Percentiles rank a stretch among this genome's conserved stretches.
These are phyloP conservation scores for Aspergillus cavernicola DNA, from an alignment of 495 filamentous ascomycete species.

Conservation along the genomic window DNA sequence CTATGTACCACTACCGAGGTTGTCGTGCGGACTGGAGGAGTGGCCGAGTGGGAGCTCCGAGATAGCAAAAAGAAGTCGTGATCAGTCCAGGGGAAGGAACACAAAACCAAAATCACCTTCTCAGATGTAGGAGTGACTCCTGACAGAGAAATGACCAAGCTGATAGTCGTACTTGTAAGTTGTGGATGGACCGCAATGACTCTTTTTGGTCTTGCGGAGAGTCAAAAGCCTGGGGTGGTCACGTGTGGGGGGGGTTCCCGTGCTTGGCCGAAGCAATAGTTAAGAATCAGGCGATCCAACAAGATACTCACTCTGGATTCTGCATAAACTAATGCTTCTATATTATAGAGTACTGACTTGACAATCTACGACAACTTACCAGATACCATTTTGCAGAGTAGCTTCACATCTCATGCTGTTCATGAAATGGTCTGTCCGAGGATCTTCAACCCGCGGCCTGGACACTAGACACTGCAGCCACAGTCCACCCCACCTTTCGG, in stretches of 20 bases:
- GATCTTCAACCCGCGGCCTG: conserved; percentile 10
- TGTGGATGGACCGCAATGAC: conserved; percentile 5
- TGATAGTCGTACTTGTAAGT: neutral
- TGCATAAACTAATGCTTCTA: too few species aligned
- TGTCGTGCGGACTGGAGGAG: neutral
- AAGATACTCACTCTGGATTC: neutral
- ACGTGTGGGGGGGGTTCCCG: conserved; percentile 28
- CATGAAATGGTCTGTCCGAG: conserved; percentile 4
- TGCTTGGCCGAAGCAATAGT: conserved; percentile 20
- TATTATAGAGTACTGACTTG: too few species aligned
- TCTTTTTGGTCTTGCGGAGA: conserved; percentile 19
- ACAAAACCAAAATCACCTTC: neutral
- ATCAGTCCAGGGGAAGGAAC: neutral
- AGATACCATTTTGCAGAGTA: too few species aligned
- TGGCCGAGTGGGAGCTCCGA: neutral
- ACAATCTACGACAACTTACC: too few species aligned
- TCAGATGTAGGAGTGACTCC: neutral
- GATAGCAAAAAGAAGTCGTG: neutral
- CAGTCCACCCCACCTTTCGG: conserved; percentile 2
- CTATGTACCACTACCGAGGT: conserved; percentile 11
- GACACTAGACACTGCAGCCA: neutral
- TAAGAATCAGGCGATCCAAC: conserved; percentile 7
- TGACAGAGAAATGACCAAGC: neutral
- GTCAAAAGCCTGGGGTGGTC: conserved; percentile 22
- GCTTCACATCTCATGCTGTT: too few species aligned